Evolutionary conservation across 768 basidiomycete genomes (phyloP).

Genomic region (Leccinum uliginosum): DNA sequence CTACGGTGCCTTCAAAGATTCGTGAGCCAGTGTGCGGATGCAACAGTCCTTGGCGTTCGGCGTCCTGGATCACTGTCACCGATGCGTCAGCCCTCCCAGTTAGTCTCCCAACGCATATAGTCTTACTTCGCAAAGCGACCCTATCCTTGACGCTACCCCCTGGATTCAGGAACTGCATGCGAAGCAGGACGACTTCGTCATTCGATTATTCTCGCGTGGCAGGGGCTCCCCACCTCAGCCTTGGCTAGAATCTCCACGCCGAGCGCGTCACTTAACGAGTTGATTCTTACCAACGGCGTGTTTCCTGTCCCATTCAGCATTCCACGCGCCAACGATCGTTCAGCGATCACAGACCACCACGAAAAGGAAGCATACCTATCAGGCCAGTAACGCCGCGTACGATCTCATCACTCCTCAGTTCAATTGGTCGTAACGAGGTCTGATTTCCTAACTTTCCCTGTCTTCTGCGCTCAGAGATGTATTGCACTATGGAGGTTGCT

Average conservation of each 20-base stretch:
- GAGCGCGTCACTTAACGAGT: conserved; percentile 83
- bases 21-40: conserved; percentile 84
- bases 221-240: conserved; percentile 62
- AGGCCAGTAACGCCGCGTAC: conserved; percentile 77
- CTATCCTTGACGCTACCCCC: conserved; percentile 98
- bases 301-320: conserved; percentile 55
- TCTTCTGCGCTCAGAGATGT: conserved; percentile 48
- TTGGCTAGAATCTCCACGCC: conserved; percentile 95
- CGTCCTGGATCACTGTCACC: conserved; percentile 83
- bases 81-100: background rate
- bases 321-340: background rate
- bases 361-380: conserved; percentile 57
- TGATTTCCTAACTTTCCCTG: conserved; percentile 29
- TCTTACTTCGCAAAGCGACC: conserved; percentile 85
- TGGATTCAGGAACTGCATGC: conserved; percentile 82
- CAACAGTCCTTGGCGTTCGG: conserved; percentile 77
- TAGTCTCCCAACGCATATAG: background rate
- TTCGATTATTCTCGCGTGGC: background rate
- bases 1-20: conserved; percentile 97
- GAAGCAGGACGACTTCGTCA: conserved; percentile 42
- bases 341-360: background rate
- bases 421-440: conserved; percentile 53
- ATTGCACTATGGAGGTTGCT: conserved; percentile 57
- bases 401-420: conserved; percentile 72
- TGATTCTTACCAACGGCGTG: conserved; percentile 88